A percentile compares a stretch with the other conserved stretches of the same genome.
phyloP scores from a whole-genome alignment of 31 red algal species.

The Odonthalia washingtoniensis region DNA sequence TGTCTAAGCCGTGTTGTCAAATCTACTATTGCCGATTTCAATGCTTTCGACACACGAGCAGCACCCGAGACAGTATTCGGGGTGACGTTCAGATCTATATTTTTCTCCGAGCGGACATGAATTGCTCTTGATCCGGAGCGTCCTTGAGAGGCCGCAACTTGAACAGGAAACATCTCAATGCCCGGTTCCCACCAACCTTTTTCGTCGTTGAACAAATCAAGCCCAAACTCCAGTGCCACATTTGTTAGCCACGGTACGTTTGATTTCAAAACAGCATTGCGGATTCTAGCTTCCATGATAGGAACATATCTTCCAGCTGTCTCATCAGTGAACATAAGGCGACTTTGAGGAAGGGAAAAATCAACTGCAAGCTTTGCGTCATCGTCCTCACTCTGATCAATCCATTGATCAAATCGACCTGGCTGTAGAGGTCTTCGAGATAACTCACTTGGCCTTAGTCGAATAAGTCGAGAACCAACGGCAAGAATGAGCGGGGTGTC shows the following conservation, averaged over 20 bases:
- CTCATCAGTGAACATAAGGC: constrained; percentile 92
- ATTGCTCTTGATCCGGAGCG: constrained; percentile 81
- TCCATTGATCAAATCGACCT: constrained; percentile 84
- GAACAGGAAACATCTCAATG: constrained; percentile 83
- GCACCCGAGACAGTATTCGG: constrained; percentile 87
- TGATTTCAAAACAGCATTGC: constrained; percentile 71
- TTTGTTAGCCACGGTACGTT: constrained; percentile 85
- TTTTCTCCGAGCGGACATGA: constrained; percentile 72
- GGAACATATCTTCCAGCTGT: constrained; percentile 81
- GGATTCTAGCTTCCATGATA: constrained; percentile 84
- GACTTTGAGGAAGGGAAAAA: constrained; percentile 82
- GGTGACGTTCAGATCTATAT: constrained; percentile 91
- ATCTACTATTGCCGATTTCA: constrained; percentile 84
- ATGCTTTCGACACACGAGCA: constrained; percentile 80
- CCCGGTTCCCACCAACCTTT: constrained; percentile 99
- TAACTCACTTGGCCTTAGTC: constrained; percentile 59
- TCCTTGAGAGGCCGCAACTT: constrained; percentile 86
- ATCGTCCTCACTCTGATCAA: constrained; percentile 83
- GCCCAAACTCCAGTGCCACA: constrained; percentile 65
- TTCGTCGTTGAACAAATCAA: constrained; percentile 92
- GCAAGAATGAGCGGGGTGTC: constrained; percentile 85
- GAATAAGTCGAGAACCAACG: constrained; percentile 71
- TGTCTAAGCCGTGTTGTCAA: constrained; percentile 50
- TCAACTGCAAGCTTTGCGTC: constrained; percentile 71
- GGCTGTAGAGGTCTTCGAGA: constrained; percentile 70